A percentile compares a stretch with the other conserved stretches of the same genome.
Evolutionary conservation across 441 rosid genomes (phyloP).

Genomic region (Adansonia grandidieri): DNA sequence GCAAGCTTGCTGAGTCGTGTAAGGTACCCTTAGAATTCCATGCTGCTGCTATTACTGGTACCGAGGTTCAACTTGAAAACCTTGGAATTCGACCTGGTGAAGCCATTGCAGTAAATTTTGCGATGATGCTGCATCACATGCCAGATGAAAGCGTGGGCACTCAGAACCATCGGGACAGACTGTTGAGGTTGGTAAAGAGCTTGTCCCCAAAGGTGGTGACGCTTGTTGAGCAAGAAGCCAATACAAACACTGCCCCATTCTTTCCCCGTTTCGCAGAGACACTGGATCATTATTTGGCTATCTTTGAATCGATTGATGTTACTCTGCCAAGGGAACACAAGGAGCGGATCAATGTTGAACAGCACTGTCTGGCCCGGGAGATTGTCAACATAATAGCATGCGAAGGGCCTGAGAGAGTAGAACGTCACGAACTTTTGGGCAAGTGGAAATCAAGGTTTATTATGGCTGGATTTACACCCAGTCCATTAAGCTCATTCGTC

Average conservation of each 20-base stretch:
- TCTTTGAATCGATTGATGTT: constrained; percentile 80
- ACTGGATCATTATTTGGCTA: constrained; percentile 65
- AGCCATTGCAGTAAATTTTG: constrained; percentile 79
- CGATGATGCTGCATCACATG: constrained; percentile 83
- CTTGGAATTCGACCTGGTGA: constrained; percentile 70
- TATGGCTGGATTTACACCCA: constrained; percentile 88
- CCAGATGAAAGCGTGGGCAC: constrained; percentile 87
- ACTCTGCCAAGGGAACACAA: constrained; percentile 77
- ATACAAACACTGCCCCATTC: constrained; percentile 82
- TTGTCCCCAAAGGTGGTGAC: constrained; percentile 81
- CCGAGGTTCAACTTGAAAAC: constrained; percentile 62
- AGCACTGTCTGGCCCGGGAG: constrained; percentile 95
- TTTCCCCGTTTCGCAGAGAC: constrained; percentile 68
- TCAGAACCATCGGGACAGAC: constrained; percentile 22
- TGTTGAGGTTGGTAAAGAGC: too few relatives aligned
- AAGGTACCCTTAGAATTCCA: constrained; percentile 83
- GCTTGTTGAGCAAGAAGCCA: constrained; percentile 89
- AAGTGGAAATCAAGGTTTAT: constrained; percentile 82
- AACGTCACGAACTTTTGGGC: constrained; percentile 81
- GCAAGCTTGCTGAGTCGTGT: constrained; percentile 61
- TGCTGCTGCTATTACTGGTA: constrained; percentile 56
- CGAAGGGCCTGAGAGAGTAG: constrained; percentile 88
- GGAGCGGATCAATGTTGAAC: constrained; percentile 87
- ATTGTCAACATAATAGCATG: constrained; percentile 90
- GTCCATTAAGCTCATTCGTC: constrained; percentile 68